phyloP scores from a whole-genome alignment of 768 basidiomycete species.

The Mycena leptocephala region DNA sequence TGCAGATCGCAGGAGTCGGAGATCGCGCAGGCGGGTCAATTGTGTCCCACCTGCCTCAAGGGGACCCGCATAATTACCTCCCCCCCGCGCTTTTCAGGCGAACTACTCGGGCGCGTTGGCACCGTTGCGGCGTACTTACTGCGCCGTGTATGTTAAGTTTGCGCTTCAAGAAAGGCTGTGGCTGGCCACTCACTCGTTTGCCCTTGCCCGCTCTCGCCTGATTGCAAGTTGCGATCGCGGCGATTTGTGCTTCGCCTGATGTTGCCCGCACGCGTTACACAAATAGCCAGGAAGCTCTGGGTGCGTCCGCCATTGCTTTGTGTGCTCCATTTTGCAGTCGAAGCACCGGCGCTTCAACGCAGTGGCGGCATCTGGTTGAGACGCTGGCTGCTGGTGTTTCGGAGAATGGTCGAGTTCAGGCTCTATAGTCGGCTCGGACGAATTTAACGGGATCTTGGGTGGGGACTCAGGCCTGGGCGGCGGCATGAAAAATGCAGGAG shows the following conservation, averaged over 20 bases:
- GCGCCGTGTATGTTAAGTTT: not conserved
- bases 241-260: not conserved
- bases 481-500: not conserved
- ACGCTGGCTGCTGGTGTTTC: not conserved
- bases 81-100: not conserved
- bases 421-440: not conserved
- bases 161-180: not conserved
- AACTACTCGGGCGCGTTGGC: not conserved
- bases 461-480: not conserved
- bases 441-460: not conserved
- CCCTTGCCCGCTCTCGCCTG: not conserved
- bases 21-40: not conserved
- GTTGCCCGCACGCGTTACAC: conserved; percentile 3
- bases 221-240: not conserved
- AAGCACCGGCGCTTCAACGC: not conserved
- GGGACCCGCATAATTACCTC: not conserved
- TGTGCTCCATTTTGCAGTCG: not conserved
- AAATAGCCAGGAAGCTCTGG: not conserved
- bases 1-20: too few relatives aligned
- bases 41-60: not conserved
- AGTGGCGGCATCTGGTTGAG: not conserved
- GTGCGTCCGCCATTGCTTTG: not conserved
- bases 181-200: not conserved
- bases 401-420: not conserved
- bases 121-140: not conserved